A percentile compares a stretch with the other conserved stretches of the same genome.
Conservation (phyloP, 202 grass and related monocot genomes). For the Elaeis oleifera region DNA sequence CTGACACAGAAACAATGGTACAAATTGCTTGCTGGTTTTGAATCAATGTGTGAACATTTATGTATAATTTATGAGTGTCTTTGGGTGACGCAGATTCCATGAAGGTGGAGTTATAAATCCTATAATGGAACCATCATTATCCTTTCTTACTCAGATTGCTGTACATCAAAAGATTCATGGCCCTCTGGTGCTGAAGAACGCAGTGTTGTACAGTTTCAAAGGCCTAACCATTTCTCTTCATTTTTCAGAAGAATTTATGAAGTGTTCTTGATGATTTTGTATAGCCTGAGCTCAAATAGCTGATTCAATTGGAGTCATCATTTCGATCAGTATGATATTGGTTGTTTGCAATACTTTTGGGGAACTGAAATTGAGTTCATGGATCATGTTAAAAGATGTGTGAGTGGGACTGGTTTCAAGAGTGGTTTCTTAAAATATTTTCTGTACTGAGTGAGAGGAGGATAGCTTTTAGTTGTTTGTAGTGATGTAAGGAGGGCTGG, state of each 20-base stretch:
- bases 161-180: neutral
- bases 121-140: too few species aligned
- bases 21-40: neutral
- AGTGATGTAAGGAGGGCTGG: too few species aligned
- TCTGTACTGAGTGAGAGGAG: too few species aligned
- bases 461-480: too few species aligned
- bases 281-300: too few species aligned
- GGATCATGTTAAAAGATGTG: too few species aligned
- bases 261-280: too few species aligned
- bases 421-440: too few species aligned
- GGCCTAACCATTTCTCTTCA: slow-evolving; percentile 1
- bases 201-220: slow-evolving; percentile 11
- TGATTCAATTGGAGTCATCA: too few species aligned
- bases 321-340: neutral
- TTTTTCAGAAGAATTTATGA: slow-evolving; percentile 3
- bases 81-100: slow-evolving; percentile 36
- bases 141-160: too few species aligned
- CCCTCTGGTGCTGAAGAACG: too few species aligned
- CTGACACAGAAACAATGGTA: slow-evolving; percentile 35
- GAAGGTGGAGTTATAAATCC: slow-evolving; percentile 27
- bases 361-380: neutral
- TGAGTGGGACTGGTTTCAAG: too few species aligned
- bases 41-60: neutral
- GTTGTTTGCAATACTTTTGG: neutral
- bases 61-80: neutral